Evolutionary conservation across 2,329 filamentous ascomycete species (phyloP), one percentile per base, ranked within the genome.

Genomic region (Arthrobotrys iridis): DNA sequence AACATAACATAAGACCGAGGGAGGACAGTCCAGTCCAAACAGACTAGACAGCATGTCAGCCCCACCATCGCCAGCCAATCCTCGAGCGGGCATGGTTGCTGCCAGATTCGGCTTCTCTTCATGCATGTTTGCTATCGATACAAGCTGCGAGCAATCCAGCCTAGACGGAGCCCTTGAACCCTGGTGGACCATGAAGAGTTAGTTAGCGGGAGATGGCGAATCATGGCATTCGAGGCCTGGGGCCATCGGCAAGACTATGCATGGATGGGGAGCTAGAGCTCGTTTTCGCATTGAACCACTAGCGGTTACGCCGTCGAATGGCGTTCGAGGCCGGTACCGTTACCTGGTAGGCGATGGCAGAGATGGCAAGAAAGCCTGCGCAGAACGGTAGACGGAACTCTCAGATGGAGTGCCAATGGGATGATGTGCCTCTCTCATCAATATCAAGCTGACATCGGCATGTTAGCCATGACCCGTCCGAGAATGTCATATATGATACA

Each of bases 51-150:
- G 70, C 70, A 74, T 57, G 70, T 67, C 70, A 74, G 70, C 70
- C 70, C 70, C 70, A 74, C 70, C 41, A 43, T 58, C 66, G 58
- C 48, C 66, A 63, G 65, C 65, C 66, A 71, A 55, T 55, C 66
- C 43, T 48, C 66, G 60, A 33, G 22, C 20, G 41, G 58, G 52
- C 52, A 52, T 48, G 65, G 41, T 48, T 58, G 41, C 41, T 24
- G 33, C 50, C 50, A 50, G 52, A 73, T 60, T 50, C 58, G 50
- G 64, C 50, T 45, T 30, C 26, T 30, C 24, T 62, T 60, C 67
- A 72, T 43, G 67, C 63, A 65, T 58, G 62, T 66, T 66, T 72
- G 67, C 65, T 72, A 72, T 72, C 67, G 67, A 72, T 72, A 72
- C n/a, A n/a, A n/a, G n/a, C 40, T 48, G 43, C 28, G 58, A 52